These are phyloP conservation scores for Aspergillus intermedius DNA, from an alignment of 2,329 filamentous ascomycete genomes.

Conservation along the genomic window DNA sequence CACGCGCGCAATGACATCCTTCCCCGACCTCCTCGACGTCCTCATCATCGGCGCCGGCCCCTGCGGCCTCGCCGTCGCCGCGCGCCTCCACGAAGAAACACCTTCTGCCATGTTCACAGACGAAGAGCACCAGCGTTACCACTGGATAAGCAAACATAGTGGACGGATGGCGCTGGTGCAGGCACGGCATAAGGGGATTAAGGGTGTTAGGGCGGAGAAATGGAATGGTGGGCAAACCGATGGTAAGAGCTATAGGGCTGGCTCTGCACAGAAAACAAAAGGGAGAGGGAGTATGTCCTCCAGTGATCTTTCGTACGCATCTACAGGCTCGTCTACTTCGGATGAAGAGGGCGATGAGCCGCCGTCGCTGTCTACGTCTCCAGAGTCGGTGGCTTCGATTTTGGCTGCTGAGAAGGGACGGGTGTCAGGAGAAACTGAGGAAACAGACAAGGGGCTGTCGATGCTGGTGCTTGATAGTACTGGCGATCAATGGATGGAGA, in stretches of 20 bases:
- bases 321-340: neutral
- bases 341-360: neutral
- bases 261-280: too few relatives aligned
- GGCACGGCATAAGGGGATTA: conserved; percentile 20
- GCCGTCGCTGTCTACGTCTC: neutral
- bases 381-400: neutral
- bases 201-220: conserved; percentile 23
- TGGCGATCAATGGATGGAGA: conserved; percentile 58
- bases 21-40: conserved; percentile 47
- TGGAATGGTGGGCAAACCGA: conserved; percentile 9
- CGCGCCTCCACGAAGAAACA: conserved; percentile 63
- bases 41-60: conserved; percentile 69
- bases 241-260: neutral
- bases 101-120: conserved; percentile 77
- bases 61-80: conserved; percentile 66
- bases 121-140: conserved; percentile 73
- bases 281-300: neutral
- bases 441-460: neutral
- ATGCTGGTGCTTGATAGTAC: conserved; percentile 60
- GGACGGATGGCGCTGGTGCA: conserved; percentile 48
- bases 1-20: neutral
- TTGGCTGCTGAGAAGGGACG: neutral
- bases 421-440: neutral
- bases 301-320: neutral
- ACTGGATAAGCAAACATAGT: conserved; percentile 65